Evolutionary conservation across 768 basidiomycete genomes (phyloP).

Genomic region (Lactifluus piperatus): DNA sequence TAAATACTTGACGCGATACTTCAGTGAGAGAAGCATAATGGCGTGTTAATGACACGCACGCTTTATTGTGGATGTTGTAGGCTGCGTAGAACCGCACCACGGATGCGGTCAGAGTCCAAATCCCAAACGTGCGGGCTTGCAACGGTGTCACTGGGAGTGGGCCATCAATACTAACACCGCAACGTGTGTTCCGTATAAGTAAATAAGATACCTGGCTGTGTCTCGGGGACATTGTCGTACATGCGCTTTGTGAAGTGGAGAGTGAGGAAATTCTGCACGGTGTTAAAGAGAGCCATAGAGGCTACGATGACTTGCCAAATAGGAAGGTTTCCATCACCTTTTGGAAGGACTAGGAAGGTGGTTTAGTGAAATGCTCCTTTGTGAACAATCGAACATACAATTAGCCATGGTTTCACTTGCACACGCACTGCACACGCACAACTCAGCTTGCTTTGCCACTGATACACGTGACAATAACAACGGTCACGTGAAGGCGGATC

Average conservation of each 20-base stretch:
- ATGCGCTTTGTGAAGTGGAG: constrained; percentile 69
- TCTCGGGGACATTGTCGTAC: constrained; percentile 42
- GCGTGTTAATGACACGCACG: constrained; percentile 38
- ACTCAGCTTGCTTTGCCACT: too few species aligned
- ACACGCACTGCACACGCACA: too few species aligned
- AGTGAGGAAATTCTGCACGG: constrained; percentile 71
- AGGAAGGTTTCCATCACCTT: constrained; percentile 63
- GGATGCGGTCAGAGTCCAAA: constrained; percentile 85
- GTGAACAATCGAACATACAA: not conserved
- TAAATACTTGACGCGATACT: constrained; percentile 54
- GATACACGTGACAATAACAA: not conserved
- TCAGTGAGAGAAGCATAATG: not conserved
- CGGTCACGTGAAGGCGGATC: not conserved
- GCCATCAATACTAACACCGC: not conserved
- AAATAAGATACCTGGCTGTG: constrained; percentile 20
- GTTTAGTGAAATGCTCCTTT: not conserved
- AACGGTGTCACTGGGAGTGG: constrained; percentile 62
- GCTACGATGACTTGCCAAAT: constrained; percentile 85
- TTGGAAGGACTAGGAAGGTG: constrained; percentile 45
- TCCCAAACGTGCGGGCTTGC: constrained; percentile 82
- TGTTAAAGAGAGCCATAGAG: constrained; percentile 75
- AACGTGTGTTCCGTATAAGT: not conserved
- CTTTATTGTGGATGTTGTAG: constrained; percentile 76
- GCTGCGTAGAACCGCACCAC: constrained; percentile 81
- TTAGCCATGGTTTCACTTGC: not conserved